Evolutionary conservation across 2,329 filamentous ascomycete species (phyloP), one percentile per base, ranked within the genome.

Genomic region (Cladosporium sp.): DNA sequence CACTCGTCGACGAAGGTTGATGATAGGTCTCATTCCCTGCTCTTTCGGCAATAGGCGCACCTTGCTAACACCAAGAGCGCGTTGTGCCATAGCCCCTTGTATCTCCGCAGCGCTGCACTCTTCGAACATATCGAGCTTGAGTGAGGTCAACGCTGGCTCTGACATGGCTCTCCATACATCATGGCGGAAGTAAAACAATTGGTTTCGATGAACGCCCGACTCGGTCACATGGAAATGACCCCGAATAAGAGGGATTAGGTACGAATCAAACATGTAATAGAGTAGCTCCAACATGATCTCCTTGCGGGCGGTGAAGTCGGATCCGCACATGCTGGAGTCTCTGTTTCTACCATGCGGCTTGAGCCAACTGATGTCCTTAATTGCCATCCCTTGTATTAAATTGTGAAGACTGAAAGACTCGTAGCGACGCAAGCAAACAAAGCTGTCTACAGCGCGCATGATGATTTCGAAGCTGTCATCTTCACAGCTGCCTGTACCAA

Each of bases 191-290:
- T 92, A 99, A 77, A 96, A 97, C 0, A 98, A 80, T 30, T 88
- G 87, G 71, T 95, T 92, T 18, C 90, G 88, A 74, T 97, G 88
- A 1, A 83, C 82, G 68, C 88, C 93, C 0, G 93, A 95, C 76
- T 99, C 95, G 0, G 95, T 99, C 43, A 97, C 91, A 74, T 98
- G 94, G 73, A 99, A 99, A 73, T 95, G 93, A 68, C 87, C 88
- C 36, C 91, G 88, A 57, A 98, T 85, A 8, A 99, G 83, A 11
- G 95, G 94, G 71, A 98, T 91, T 64, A 99, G 75, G 25, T 97
- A 83, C 0, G 93, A 97, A 77, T 99, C 95, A 72, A 99, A 95
- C 4, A 96, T 70, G 75, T 93, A 99, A 79, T 97, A 98, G 7
- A 98, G 73, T 65, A 98, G 88, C 76, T 99, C 95, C 62, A 88